These are phyloP conservation scores for Guillardia theta DNA, from an alignment of 78 protist species.

Conservation along the genomic window DNA sequence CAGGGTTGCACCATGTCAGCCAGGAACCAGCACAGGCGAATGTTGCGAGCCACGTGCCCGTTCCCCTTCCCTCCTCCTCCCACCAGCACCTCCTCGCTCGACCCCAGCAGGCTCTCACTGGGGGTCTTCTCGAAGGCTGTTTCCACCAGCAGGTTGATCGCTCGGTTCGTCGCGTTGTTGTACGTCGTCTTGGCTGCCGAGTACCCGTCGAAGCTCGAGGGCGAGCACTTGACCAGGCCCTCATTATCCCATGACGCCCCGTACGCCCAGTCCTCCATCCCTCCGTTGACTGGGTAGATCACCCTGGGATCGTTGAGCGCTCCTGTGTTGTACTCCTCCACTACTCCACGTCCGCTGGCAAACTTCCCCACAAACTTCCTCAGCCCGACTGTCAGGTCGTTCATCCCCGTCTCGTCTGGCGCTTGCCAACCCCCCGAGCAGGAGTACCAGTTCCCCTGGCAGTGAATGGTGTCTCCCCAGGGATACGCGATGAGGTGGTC, in stretches of 20 bases:
- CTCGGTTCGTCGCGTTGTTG: not conserved
- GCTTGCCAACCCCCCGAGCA: not conserved
- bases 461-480: constrained; percentile 30
- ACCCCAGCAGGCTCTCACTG: not conserved
- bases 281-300: constrained; percentile 37
- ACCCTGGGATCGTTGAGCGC: not conserved
- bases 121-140: not conserved
- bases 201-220: not conserved
- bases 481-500: constrained; percentile 28
- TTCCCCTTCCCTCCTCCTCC: not conserved
- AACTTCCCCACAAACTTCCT: not conserved
- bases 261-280: constrained; percentile 46
- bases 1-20: not conserved
- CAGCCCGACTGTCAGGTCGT: not conserved
- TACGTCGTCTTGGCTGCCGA: not conserved
- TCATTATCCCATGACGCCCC: not conserved
- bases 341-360: not conserved
- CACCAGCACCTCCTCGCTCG: not conserved
- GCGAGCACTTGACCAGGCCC: not conserved
- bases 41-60: not conserved
- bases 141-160: not conserved
- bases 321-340: not conserved
- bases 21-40: not conserved
- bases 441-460: not conserved
- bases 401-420: not conserved